Conservation (phyloP, 2,329 filamentous ascomycete species). For the Cladosporium sphaerospermum region DNA sequence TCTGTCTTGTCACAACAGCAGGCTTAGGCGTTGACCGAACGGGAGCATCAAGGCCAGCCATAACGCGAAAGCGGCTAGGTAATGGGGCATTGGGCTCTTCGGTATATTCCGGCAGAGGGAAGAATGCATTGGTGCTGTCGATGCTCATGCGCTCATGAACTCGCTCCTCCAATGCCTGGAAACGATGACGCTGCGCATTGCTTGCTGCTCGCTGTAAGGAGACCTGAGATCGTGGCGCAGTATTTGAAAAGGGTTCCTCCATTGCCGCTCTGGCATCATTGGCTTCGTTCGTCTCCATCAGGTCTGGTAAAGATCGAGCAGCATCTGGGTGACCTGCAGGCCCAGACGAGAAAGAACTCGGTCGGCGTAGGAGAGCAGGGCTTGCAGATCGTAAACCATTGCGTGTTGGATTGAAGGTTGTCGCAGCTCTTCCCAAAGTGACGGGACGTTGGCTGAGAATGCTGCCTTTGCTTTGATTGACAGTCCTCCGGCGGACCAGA, state of each 20-base stretch:
- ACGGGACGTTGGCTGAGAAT: constrained; percentile 28
- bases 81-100: constrained; percentile 46
- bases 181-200: constrained; percentile 64
- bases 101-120: constrained; percentile 71
- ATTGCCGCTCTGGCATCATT: constrained; percentile 19
- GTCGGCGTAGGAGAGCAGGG: neutral
- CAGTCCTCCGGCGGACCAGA: constrained; percentile 30
- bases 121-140: constrained; percentile 76
- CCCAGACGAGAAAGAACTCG: constrained; percentile 19
- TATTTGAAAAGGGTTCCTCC: constrained; percentile 31
- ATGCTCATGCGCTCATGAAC: constrained; percentile 37
- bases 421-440: constrained; percentile 29
- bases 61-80: constrained; percentile 30
- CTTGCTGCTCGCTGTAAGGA: constrained; percentile 41
- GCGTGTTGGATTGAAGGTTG: constrained; percentile 17
- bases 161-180: constrained; percentile 52
- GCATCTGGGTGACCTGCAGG: constrained; percentile 22
- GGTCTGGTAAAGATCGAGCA: constrained; percentile 25
- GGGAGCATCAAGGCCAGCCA: constrained; percentile 32
- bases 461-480: constrained; percentile 28
- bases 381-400: neutral
- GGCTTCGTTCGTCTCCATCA: constrained; percentile 26
- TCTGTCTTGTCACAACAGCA: constrained; percentile 14
- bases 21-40: constrained; percentile 11
- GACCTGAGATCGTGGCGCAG: constrained; percentile 28